Percentiles rank a stretch among this genome's conserved stretches.
Conservation (phyloP, 2,329 filamentous ascomycete species). For the Phoma sp. region DNA sequence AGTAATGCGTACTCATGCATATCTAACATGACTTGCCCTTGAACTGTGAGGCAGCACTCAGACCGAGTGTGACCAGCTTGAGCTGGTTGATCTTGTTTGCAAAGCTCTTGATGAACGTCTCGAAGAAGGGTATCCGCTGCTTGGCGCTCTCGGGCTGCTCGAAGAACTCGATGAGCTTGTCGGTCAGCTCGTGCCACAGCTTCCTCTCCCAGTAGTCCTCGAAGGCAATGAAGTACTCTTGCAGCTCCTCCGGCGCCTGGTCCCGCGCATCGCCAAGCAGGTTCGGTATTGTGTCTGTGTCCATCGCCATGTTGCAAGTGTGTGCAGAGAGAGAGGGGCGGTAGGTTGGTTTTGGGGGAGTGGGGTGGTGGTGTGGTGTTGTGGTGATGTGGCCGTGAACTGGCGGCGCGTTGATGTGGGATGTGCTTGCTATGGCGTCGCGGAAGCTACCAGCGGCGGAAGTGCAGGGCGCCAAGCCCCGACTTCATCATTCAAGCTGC, state of each 20-base stretch:
- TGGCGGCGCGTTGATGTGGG: constrained; percentile 24
- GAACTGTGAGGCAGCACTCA: constrained; percentile 87
- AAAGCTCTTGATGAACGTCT: constrained; percentile 93
- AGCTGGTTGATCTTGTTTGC: constrained; percentile 99
- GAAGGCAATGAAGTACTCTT: constrained; percentile 86
- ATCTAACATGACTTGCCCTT: constrained; percentile 61
- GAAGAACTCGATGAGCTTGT: constrained; percentile 88
- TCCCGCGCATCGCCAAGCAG: constrained; percentile 93
- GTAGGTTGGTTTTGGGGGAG: constrained; percentile 13
- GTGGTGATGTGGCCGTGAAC: constrained; percentile 7
- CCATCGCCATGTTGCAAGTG: constrained; percentile 65
- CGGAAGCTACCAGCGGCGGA: constrained; percentile 27
- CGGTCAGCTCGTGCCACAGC: constrained; percentile 98
- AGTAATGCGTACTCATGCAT: constrained; percentile 11
- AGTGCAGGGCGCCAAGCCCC: constrained; percentile 32
- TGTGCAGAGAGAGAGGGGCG: neutral
- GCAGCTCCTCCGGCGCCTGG: constrained; percentile 83
- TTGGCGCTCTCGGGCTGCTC: constrained; percentile 78
- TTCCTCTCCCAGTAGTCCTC: constrained; percentile 99
- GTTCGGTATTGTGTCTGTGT: constrained; percentile 85
- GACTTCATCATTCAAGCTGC: constrained; percentile 30
- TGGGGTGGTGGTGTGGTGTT: neutral
- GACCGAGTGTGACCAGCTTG: constrained; percentile 89
- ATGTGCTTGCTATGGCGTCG: constrained; percentile 25
- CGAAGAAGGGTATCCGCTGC: constrained; percentile 89